A percentile compares a stretch with the other conserved stretches of the same genome.
Conservation (phyloP, 2,329 filamentous ascomycete genomes). For the Xylaria sp. region DNA sequence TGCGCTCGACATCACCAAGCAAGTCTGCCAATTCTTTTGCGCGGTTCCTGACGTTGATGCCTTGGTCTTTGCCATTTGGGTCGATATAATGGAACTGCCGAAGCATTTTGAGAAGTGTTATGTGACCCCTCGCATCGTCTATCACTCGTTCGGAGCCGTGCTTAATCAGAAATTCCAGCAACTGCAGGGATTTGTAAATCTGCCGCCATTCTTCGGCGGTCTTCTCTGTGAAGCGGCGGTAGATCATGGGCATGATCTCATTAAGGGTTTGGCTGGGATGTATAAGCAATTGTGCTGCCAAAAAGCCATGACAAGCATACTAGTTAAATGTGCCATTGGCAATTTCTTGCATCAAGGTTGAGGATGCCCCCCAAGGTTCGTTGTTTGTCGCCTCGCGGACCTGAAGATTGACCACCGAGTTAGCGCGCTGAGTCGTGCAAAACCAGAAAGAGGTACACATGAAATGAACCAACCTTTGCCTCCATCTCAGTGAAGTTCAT, state of each 20-base stretch:
- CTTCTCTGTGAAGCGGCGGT: constrained; percentile 98
- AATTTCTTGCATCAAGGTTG: constrained; percentile 94
- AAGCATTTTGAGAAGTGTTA: constrained; percentile 97
- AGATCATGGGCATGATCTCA: constrained; percentile 99
- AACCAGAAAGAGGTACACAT: background rate
- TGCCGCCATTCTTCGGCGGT: constrained; percentile 98
- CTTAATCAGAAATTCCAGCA: constrained; percentile 97
- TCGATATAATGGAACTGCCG: constrained; percentile 98
- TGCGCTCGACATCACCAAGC: constrained; percentile 90
- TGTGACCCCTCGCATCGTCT: constrained; percentile 93
- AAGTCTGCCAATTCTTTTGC: constrained; percentile 95
- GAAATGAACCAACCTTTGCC: constrained; percentile 61
- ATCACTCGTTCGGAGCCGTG: constrained; percentile 97
- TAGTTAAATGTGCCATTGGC: constrained; percentile 98
- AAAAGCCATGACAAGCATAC: constrained; percentile 63
- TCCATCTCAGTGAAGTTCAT: constrained; percentile 99
- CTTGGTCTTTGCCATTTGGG: constrained; percentile 96
- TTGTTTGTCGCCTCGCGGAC: constrained; percentile 99
- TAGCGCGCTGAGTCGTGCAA: constrained; percentile 13
- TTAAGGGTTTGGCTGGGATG: constrained; percentile 85
- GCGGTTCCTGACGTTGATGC: constrained; percentile 95
- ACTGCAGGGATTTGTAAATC: constrained; percentile 97
- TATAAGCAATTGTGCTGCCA: constrained; percentile 19
- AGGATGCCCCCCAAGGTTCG: constrained; percentile 92
- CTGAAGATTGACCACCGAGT: constrained; percentile 54